Base-by-base conservation (phyloP, 768 basidiomycete genomes). In the Calocera viscosa region DNA sequence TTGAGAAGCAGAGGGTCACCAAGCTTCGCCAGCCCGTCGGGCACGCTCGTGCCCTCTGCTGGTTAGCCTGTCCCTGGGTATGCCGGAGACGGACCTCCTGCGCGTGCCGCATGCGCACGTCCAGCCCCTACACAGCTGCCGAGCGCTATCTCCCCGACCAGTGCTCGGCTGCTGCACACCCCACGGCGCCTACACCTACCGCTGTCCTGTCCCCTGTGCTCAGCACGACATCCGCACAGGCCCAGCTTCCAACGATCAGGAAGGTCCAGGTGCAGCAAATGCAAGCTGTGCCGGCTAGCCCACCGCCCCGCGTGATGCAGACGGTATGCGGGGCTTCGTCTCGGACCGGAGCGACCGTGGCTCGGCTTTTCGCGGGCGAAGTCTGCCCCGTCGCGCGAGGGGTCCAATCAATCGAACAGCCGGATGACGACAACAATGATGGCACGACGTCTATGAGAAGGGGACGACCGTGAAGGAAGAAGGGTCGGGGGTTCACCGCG, bases 21-120 rank as follows among this genome's bases (percentile, higher is more conserved):
- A 28, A 53, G 43, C 30, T 16, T 24, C 38, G 49, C 5, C 41
- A 28, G 65, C 41, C 65, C 66, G 12, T 28, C 26, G 24, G 22
- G 33, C 34, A 32, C 65, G 7, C 40, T 41, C 2, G 16, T 64
- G 24, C 1, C 69, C 16, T 16, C 35, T 19, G 19, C 40, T 41
- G 1, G 30, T 67, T 14, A 35, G 43, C 22, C 68, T 85, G 0
- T 85, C 85, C 12, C 80, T 85, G 16, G 71, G 86, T 33, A 85
- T 84, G 2, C 76, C 85, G 32, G 82, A 84, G 67, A 77, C 78
- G 38, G 80, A 82, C 64, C 66, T 66, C 26, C 67, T 11, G 38
- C 71, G 8, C 2, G 30, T 60, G 5, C 53, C 53, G 53, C 53
- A 60, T 5, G 53, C 30, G 14, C 14, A 60, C 8, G 30, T 60